phyloP scores from a whole-genome alignment of 345 rosid genomes.

The Citrus reticulata region DNA sequence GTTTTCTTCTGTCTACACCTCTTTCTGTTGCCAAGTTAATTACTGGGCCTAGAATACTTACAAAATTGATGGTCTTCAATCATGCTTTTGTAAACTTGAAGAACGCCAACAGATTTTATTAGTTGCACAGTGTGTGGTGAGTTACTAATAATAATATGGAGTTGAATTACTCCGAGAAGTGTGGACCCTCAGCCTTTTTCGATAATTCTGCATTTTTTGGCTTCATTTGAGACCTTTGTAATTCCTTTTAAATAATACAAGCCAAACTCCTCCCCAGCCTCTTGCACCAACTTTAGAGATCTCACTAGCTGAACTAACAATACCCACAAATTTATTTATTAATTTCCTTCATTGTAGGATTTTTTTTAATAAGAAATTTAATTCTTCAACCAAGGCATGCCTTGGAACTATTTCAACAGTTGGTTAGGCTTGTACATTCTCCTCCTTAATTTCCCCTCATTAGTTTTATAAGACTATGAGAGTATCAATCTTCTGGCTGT shows the following conservation, averaged over 20 bases:
- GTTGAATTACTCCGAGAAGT: not conserved
- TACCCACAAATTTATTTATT: not conserved
- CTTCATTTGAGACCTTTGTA: not conserved
- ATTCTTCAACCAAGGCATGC: not conserved
- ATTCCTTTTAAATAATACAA: too few relatives aligned
- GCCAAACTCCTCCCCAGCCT: not conserved
- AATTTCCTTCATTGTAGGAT: not conserved
- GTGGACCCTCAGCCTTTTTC: not conserved
- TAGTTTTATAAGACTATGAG: not conserved
- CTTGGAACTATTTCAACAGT: not conserved
- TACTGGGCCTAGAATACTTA: not conserved
- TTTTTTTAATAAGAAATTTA: not conserved
- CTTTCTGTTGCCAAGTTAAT: not conserved
- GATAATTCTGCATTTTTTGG: not conserved
- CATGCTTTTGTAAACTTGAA: not conserved
- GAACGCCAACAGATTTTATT: not conserved
- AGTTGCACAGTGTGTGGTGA: not conserved
- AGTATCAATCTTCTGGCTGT: too few relatives aligned
- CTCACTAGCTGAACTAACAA: not conserved
- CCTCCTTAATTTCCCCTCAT: not conserved
- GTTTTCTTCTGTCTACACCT: constrained; percentile 29
- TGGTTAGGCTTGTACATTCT: not conserved
- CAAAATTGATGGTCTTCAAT: not conserved
- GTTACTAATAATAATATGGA: not conserved
- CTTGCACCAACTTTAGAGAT: not conserved